Conservation (phyloP, 805 yeast genomes). For the Saccharomycopsis sp. region DNA sequence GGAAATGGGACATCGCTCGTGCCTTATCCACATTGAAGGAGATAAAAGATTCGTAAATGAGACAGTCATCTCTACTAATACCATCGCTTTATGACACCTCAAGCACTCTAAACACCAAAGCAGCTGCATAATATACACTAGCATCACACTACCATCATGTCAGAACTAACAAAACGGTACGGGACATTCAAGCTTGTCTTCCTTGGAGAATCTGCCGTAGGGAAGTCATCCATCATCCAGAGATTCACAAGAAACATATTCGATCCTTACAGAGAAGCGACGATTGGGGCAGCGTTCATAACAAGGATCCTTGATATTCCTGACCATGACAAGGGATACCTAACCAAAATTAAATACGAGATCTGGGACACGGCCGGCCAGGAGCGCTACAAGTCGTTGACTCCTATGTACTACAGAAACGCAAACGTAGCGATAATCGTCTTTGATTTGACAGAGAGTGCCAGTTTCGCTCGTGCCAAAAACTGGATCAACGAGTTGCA, state of each 20-base stretch:
- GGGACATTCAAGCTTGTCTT: slow-evolving; percentile 35
- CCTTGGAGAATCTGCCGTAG: slow-evolving; percentile 45
- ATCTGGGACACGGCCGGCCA: slow-evolving; percentile 98
- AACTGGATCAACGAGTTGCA: slow-evolving; percentile 90
- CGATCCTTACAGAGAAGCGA: slow-evolving; percentile 76
- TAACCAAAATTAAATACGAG: slow-evolving; percentile 44
- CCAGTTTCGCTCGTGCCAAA: slow-evolving; percentile 73
- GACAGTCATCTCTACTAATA: too few relatives aligned
- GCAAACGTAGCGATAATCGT: slow-evolving; percentile 83
- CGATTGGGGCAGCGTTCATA: slow-evolving; percentile 98
- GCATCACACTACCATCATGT: too few relatives aligned
- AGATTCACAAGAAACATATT: slow-evolving; percentile 47
- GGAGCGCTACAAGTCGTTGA: slow-evolving; percentile 73
- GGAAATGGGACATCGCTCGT: too few relatives aligned
- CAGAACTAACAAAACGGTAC: slow-evolving; percentile 14
- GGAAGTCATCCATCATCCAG: slow-evolving; percentile 45
- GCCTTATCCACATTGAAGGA: too few relatives aligned
- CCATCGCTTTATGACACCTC: too few relatives aligned
- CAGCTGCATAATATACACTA: too few relatives aligned
- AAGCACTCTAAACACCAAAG: too few relatives aligned
- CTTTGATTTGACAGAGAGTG: slow-evolving; percentile 67
- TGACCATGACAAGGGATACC: slow-evolving; percentile 24
- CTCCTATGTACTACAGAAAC: slow-evolving; percentile 79
- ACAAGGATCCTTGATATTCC: slow-evolving; percentile 57
- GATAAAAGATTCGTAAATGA: too few relatives aligned